Conservation (phyloP, 352 stramenopile genomes). For the Pythium aquatile region DNA sequence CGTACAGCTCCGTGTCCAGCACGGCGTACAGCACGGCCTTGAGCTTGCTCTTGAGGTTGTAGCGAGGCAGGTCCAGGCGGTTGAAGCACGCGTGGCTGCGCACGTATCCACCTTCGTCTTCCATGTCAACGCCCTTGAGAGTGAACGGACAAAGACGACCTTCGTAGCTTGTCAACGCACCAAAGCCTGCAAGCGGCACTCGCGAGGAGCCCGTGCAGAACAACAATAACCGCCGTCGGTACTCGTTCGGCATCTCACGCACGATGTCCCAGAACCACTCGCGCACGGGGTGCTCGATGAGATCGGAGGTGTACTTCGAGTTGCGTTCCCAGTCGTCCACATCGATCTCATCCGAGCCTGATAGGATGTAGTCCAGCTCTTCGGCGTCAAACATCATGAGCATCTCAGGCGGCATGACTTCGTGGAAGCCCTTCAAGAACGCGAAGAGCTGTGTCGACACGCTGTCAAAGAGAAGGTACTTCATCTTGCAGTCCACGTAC, state of each 20-base stretch:
- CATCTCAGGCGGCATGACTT: conserved; percentile 90
- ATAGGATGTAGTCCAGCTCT: conserved; percentile 92
- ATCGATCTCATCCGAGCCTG: conserved; percentile 87
- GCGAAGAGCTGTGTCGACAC: conserved; percentile 86
- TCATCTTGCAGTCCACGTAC: conserved; percentile 91
- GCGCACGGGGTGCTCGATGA: conserved; percentile 6
- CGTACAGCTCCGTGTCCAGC: conserved; percentile 66
- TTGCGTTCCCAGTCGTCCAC: conserved; percentile 91
- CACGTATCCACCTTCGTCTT: conserved; percentile 35
- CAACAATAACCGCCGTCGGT: conserved; percentile 54
- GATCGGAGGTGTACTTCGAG: conserved; percentile 40
- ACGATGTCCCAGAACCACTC: conserved; percentile 74
- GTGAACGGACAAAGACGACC: conserved; percentile 58
- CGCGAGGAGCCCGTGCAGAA: conserved; percentile 69
- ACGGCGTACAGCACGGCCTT: conserved; percentile 65
- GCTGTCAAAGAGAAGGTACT: conserved; percentile 92
- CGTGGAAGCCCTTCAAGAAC: conserved; percentile 94
- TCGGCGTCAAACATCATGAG: conserved; percentile 94
- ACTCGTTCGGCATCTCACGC: conserved; percentile 60
- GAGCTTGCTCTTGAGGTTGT: conserved; percentile 89
- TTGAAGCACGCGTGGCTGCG: conserved; percentile 85
- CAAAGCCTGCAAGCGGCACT: conserved; percentile 58
- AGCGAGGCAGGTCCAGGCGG: conserved; percentile 94
- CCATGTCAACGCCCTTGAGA: conserved; percentile 39
- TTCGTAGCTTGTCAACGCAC: conserved; percentile 58